Conservation (phyloP, 106 monocot genomes). For the Posidonia australis region DNA sequence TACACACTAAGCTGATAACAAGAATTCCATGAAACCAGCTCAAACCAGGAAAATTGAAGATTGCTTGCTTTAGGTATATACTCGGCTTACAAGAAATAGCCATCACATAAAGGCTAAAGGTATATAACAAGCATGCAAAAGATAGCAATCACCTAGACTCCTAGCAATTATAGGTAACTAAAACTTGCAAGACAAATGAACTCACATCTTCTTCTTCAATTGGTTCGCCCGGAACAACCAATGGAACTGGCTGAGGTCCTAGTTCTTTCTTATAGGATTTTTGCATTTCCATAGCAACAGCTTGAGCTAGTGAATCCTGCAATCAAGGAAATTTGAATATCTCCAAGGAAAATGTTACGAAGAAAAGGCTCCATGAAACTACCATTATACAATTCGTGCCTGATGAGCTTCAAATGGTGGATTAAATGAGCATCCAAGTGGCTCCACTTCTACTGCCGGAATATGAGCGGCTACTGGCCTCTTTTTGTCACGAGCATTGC, state of each 20-base stretch:
- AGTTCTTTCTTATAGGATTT: constrained; percentile 68
- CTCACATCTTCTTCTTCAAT: constrained; percentile 78
- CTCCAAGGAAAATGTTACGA: background rate
- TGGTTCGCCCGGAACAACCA: constrained; percentile 42
- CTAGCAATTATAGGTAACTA: background rate
- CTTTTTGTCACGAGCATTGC: constrained; percentile 26
- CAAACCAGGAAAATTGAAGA: too few relatives aligned
- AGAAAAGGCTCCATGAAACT: background rate
- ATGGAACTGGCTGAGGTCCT: constrained; percentile 66
- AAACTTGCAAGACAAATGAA: background rate
- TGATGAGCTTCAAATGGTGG: constrained; percentile 97
- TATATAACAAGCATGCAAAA: background rate
- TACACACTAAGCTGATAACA: too few relatives aligned
- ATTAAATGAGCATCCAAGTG: constrained; percentile 88
- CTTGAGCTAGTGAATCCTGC: constrained; percentile 89
- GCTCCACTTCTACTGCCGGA: constrained; percentile 93
- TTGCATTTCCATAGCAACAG: constrained; percentile 90
- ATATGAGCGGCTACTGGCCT: constrained; percentile 27
- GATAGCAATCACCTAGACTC: background rate
- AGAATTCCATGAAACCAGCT: too few relatives aligned
- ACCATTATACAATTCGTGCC: constrained; percentile 19
- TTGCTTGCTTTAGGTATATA: too few relatives aligned
- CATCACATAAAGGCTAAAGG: too few relatives aligned
- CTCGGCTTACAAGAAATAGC: too few relatives aligned
- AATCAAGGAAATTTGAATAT: background rate